phyloP scores from a whole-genome alignment of 768 basidiomycete genomes.

The Leucosporidium scottii region DNA sequence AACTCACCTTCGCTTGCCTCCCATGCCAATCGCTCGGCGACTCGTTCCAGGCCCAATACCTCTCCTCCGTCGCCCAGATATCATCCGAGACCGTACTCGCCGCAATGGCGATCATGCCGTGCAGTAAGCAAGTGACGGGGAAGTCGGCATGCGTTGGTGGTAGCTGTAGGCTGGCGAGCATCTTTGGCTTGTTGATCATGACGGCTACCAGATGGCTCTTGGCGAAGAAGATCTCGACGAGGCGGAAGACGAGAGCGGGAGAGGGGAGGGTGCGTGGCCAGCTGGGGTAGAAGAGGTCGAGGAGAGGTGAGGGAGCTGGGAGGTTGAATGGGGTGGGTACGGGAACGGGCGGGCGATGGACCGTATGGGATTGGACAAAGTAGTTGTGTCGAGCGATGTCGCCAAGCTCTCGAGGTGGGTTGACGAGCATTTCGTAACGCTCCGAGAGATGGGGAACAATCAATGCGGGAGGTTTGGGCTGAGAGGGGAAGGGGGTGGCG shows the following conservation, averaged over 20 bases:
- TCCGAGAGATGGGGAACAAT: too few relatives aligned
- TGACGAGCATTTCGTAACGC: too few relatives aligned
- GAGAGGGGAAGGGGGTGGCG: not conserved
- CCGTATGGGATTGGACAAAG: too few relatives aligned
- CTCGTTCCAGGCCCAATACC: not conserved
- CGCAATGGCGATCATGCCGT: not conserved
- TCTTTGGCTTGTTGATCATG: not conserved
- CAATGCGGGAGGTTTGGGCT: too few relatives aligned
- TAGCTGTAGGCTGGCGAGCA: not conserved
- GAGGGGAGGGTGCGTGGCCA: not conserved
- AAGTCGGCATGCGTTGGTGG: not conserved
- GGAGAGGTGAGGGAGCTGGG: not conserved
- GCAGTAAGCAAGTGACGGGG: not conserved
- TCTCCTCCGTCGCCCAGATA: not conserved
- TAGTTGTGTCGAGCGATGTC: too few relatives aligned
- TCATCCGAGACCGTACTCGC: not conserved
- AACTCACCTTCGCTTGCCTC: slow-evolving; percentile 14
- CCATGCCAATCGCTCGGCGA: slow-evolving; percentile 27
- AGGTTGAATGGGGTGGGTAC: too few relatives aligned
- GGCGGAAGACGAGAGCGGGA: not conserved
- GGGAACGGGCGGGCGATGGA: too few relatives aligned
- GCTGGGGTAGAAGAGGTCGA: not conserved
- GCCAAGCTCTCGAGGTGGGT: too few relatives aligned
- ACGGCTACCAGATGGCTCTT: not conserved
- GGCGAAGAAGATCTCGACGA: not conserved